phyloP scores from a whole-genome alignment of 352 stramenopile genomes.

The Phytopythium oedochilum region DNA sequence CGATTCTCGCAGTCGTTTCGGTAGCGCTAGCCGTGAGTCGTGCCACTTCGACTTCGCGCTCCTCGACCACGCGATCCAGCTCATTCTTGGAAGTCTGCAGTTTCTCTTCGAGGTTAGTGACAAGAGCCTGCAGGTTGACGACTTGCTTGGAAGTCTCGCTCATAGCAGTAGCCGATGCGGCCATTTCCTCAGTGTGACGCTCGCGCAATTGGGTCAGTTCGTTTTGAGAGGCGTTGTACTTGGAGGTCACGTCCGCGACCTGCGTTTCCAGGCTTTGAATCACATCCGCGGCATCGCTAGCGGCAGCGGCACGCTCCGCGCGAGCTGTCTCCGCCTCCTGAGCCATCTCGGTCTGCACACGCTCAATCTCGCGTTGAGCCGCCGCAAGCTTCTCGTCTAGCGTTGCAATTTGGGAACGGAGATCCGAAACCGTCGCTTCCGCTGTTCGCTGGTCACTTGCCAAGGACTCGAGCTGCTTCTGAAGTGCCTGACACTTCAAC shows the following conservation, averaged over 20 bases:
- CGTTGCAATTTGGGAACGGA: background rate
- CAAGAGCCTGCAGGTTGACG: slow-evolving; percentile 4
- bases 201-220: background rate
- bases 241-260: background rate
- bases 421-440: background rate
- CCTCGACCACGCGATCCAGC: slow-evolving; percentile 2
- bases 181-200: background rate
- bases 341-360: background rate
- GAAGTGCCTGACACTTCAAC: background rate
- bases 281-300: background rate
- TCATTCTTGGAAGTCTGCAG: slow-evolving; percentile 14
- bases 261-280: background rate
- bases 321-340: background rate
- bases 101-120: slow-evolving; percentile 6
- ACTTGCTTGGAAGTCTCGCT: background rate
- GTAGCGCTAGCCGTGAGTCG: slow-evolving; percentile 5
- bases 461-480: background rate
- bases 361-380: background rate
- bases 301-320: background rate
- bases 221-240: background rate
- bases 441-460: background rate
- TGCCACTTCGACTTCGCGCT: slow-evolving; percentile 11
- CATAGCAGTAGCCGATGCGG: background rate
- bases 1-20: slow-evolving; percentile 6
- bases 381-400: background rate